Evolutionary conservation across 1,139 yeast genomes (phyloP).

Genomic region (Arxiozyma heterogenica): DNA sequence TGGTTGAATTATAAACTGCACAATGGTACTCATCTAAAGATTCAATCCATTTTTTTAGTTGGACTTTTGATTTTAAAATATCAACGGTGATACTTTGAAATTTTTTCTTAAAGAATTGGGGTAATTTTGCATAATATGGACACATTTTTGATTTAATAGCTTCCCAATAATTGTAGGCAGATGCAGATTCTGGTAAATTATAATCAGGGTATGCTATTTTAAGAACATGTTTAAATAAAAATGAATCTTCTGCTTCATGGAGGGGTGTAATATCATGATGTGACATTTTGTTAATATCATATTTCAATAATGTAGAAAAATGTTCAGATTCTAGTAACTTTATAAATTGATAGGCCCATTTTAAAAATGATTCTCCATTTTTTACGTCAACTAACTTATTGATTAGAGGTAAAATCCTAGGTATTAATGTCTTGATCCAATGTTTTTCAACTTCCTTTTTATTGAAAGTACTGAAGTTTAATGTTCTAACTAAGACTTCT

Average conservation of each 20-base stretch:
- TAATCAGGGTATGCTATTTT: neutral
- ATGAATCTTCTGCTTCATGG: neutral
- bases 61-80: neutral
- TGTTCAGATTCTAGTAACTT: neutral
- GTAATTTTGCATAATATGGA: neutral
- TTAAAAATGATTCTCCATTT: constrained; percentile 15
- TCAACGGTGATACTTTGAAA: neutral
- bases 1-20: neutral
- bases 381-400: constrained; percentile 18
- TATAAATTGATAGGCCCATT: neutral
- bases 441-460: neutral
- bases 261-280: neutral
- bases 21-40: neutral
- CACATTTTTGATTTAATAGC: neutral
- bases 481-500: neutral
- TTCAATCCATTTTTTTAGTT: neutral
- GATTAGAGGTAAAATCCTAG: constrained; percentile 4
- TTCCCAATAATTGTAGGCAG: neutral
- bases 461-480: neutral
- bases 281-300: neutral
- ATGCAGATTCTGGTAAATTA: neutral
- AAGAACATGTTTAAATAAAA: neutral
- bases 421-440: neutral
- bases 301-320: neutral
- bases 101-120: neutral